Evolutionary conservation across 352 stramenopile species (phyloP).

Genomic region (Pythium volutum): DNA sequence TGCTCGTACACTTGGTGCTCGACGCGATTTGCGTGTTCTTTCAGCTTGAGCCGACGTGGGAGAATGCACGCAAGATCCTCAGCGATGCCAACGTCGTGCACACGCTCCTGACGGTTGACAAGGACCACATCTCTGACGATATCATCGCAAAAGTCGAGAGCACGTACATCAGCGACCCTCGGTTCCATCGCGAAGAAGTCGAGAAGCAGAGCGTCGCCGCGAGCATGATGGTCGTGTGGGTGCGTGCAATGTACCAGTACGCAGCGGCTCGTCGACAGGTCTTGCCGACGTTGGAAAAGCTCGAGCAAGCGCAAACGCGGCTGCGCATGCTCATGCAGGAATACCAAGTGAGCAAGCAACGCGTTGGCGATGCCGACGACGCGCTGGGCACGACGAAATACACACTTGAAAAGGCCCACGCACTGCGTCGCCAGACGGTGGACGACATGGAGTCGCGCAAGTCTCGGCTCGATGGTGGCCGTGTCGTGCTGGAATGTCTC

Average conservation of each 20-base stretch:
- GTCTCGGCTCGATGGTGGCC: conserved; percentile 29
- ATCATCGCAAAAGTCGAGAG: conserved; percentile 40
- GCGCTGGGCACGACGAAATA: conserved; percentile 22
- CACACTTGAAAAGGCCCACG: conserved; percentile 25
- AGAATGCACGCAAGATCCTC: conserved; percentile 61
- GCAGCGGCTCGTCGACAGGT: conserved; percentile 42
- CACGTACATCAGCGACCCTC: conserved; percentile 49
- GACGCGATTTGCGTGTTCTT: conserved; percentile 76
- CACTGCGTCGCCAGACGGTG: conserved; percentile 28
- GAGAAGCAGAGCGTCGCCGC: conserved; percentile 75
- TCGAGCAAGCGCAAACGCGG: conserved; percentile 51
- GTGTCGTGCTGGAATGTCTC: conserved; percentile 34
- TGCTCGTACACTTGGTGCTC: conserved; percentile 66
- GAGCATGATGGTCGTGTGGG: conserved; percentile 76
- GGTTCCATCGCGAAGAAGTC: conserved; percentile 64
- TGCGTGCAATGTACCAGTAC: conserved; percentile 69
- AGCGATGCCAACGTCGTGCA: conserved; percentile 70
- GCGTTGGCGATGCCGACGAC: conserved; percentile 48
- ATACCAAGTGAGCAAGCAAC: conserved; percentile 62
- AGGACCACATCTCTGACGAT: conserved; percentile 50
- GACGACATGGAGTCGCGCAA: conserved; percentile 40
- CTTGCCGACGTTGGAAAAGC: conserved; percentile 60
- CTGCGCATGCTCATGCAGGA: conserved; percentile 59
- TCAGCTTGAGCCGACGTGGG: conserved; percentile 63
- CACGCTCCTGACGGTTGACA: conserved; percentile 67